Conservation (phyloP, 2,329 filamentous ascomycete genomes). For the Trichoderma sp. region DNA sequence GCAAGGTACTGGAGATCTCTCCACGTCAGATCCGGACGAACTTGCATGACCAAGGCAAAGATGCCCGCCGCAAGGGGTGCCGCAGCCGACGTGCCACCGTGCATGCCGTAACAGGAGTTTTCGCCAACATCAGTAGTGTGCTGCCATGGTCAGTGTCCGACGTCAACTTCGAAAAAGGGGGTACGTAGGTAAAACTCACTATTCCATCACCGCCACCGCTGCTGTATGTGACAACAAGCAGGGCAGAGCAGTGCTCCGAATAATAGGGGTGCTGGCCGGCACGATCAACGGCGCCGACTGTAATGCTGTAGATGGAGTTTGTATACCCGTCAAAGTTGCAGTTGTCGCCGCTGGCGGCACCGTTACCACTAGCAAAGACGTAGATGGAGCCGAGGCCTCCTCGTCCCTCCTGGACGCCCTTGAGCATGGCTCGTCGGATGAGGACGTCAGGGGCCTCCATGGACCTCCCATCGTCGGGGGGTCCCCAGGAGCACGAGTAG, state of each 20-base stretch:
- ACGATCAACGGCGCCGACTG: conserved; percentile 88
- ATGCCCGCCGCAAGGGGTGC: conserved; percentile 91
- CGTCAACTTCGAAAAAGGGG: not conserved
- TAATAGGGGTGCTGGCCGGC: conserved; percentile 91
- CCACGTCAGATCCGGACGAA: conserved; percentile 87
- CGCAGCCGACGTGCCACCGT: conserved; percentile 94
- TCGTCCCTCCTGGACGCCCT: conserved; percentile 86
- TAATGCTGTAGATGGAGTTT: conserved; percentile 99
- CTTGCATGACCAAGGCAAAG: conserved; percentile 82
- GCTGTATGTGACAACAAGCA: conserved; percentile 94
- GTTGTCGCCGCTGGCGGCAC: conserved; percentile 83
- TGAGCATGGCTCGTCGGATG: conserved; percentile 87
- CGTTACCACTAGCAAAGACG: conserved; percentile 94
- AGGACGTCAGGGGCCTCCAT: conserved; percentile 94
- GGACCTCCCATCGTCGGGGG: conserved; percentile 85
- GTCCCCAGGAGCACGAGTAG: conserved; percentile 98
- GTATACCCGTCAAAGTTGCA: conserved; percentile 99
- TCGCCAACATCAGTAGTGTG: conserved; percentile 93
- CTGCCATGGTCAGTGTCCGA: conserved; percentile 40
- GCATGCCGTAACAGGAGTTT: conserved; percentile 75
- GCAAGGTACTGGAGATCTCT: conserved; percentile 92
- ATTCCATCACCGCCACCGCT: conserved; percentile 88
- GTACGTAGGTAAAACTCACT: conserved; percentile 45
- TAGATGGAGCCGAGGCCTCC: conserved; percentile 84
- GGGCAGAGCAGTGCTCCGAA: conserved; percentile 93